Percentiles rank a stretch among this genome's conserved stretches.
Conservation (phyloP, 2,329 filamentous ascomycete genomes). For the Cercospora sp. region DNA sequence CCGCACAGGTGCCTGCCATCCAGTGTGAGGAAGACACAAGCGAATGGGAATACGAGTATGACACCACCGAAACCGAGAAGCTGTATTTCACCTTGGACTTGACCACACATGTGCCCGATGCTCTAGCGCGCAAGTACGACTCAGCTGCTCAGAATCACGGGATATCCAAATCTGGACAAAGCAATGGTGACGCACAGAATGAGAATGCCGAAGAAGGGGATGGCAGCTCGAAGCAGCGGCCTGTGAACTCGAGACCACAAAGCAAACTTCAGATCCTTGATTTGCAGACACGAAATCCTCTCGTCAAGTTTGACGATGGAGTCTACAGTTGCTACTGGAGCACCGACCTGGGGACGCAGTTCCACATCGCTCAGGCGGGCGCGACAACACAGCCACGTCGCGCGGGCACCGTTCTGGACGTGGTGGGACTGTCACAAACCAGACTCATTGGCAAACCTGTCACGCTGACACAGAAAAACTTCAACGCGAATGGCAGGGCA, state of each 20-base stretch:
- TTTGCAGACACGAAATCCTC: slow-evolving; percentile 71
- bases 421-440: slow-evolving; percentile 69
- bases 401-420: slow-evolving; percentile 61
- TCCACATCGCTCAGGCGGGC: slow-evolving; percentile 55
- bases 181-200: not conserved
- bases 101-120: slow-evolving; percentile 43
- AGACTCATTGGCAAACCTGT: slow-evolving; percentile 69
- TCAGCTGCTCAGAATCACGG: slow-evolving; percentile 3
- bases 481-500: slow-evolving; percentile 1
- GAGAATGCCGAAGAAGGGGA: slow-evolving; percentile 3
- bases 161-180: not conserved
- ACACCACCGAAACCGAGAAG: slow-evolving; percentile 58
- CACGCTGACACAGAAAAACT: slow-evolving; percentile 47
- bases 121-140: slow-evolving; percentile 23
- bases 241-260: not conserved
- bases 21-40: not conserved
- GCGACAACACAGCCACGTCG: slow-evolving; percentile 49
- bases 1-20: not conserved
- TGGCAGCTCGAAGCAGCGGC: not conserved
- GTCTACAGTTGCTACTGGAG: slow-evolving; percentile 81
- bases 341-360: slow-evolving; percentile 79
- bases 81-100: slow-evolving; percentile 64
- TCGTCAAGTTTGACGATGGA: slow-evolving; percentile 76
- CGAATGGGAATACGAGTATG: slow-evolving; percentile 65
- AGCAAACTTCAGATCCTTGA: slow-evolving; percentile 59